These are phyloP conservation scores for Mallotus japonicus DNA, from an alignment of 441 rosid genomes.

Conservation along the genomic window DNA sequence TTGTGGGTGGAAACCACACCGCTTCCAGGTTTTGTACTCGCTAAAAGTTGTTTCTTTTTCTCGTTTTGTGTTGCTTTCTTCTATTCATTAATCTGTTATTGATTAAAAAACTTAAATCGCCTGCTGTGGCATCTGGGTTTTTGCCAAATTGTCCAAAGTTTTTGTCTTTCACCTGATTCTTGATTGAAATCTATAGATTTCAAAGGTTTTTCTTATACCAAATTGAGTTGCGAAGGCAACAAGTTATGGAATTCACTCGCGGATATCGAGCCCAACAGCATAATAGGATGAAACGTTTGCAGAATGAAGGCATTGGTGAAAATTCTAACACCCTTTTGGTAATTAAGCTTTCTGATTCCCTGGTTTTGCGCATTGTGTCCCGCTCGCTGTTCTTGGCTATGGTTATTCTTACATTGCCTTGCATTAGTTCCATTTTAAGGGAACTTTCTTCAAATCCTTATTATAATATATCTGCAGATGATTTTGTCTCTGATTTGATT, in stretches of 20 bases:
- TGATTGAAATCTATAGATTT: slow-evolving; percentile 6
- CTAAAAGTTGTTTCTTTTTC: slow-evolving; percentile 28
- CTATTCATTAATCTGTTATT: not conserved
- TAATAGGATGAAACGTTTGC: slow-evolving; percentile 22
- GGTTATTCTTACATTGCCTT: slow-evolving; percentile 38
- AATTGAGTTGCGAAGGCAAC: not conserved
- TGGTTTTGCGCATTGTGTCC: slow-evolving; percentile 37
- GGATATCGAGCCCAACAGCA: slow-evolving; percentile 24
- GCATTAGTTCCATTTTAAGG: slow-evolving; percentile 29
- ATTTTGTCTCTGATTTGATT: slow-evolving; percentile 18
- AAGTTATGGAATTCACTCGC: slow-evolving; percentile 27
- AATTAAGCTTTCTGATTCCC: slow-evolving; percentile 42
- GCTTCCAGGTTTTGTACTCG: slow-evolving; percentile 87
- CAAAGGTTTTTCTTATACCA: not conserved
- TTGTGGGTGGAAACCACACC: slow-evolving; percentile 86
- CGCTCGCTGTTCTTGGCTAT: slow-evolving; percentile 42
- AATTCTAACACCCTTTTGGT: slow-evolving; percentile 35
- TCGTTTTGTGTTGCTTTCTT: slow-evolving; percentile 4
- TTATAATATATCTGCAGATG: slow-evolving; percentile 11
- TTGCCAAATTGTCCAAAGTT: slow-evolving; percentile 14
- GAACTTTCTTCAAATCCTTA: slow-evolving; percentile 21
- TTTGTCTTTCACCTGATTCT: slow-evolving; percentile 14
- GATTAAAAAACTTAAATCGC: not conserved
- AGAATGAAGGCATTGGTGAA: slow-evolving; percentile 18
- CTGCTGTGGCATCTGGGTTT: slow-evolving; percentile 25